phyloP scores from a whole-genome alignment of 192 early-diverging fungal genomes.

The Coemansia sp. region DNA sequence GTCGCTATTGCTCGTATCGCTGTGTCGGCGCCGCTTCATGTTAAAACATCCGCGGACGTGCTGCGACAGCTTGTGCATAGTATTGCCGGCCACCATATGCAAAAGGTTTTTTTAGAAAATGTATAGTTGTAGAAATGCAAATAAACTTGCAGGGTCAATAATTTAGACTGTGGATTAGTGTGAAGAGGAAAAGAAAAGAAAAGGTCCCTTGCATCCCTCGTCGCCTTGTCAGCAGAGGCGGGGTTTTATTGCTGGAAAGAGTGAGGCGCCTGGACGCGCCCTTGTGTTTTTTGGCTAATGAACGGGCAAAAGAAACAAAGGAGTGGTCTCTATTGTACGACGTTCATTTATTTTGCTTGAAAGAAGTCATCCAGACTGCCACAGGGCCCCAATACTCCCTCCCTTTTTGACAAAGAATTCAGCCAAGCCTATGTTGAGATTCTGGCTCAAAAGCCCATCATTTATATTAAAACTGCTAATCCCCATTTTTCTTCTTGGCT shows the following conservation, averaged over 20 bases:
- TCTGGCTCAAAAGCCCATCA: not conserved
- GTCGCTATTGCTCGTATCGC: constrained; percentile 7
- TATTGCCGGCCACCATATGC: constrained; percentile 21
- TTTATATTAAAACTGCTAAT: not conserved
- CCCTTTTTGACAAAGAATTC: not conserved
- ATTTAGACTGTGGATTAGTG: not conserved
- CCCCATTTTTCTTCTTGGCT: not conserved
- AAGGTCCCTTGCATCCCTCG: not conserved
- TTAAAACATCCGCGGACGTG: constrained; percentile 30
- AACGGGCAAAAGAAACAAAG: not conserved
- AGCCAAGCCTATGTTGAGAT: not conserved
- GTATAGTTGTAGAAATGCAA: not conserved
- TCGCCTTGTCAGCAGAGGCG: not conserved
- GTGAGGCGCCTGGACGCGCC: not conserved
- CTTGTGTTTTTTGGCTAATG: not conserved
- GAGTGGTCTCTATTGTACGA: not conserved
- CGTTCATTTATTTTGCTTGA: not conserved
- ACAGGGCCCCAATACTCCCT: not conserved
- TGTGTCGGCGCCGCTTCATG: constrained; percentile 35
- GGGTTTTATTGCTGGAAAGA: not conserved
- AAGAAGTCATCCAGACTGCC: not conserved
- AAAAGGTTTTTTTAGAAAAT: not conserved
- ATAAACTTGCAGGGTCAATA: not conserved
- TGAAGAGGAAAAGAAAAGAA: not conserved
- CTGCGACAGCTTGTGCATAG: constrained; percentile 42